Base-by-base conservation (phyloP, 108 stramenopile genomes). In the Hondaea fermentalgiana region DNA sequence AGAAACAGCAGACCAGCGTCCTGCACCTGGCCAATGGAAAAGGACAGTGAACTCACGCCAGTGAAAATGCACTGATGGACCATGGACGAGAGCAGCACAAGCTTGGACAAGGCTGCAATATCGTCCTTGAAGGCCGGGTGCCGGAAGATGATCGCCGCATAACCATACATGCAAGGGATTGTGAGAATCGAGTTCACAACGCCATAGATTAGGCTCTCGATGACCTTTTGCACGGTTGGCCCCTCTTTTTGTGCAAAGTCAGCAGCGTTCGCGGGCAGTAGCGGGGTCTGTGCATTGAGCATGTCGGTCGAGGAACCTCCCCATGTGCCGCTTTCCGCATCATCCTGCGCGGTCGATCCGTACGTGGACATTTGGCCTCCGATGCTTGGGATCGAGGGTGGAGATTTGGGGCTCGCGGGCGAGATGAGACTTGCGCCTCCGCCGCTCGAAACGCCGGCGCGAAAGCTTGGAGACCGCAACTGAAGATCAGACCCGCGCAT, bases 1-100 rank as follows among this genome's bases (percentile, higher is more conserved):
- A 99, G 91, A 90, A 99, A 99, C 87, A 99, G 98, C 51, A 99
- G 92, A 4, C 98, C 97, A 12, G 98, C 98, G 92, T 99, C 98
- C 92, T 98, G 98, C 0, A 98, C 98, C 88, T 96, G 95, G 17
- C 98, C 97, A 29, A 98, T 97, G 10, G 97, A 96, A 91, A 97
- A 99, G 21, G 96, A 96, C 23, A 99, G 91, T 3, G 94, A 91
- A 59, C 94, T 94, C 42, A 96, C 89, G 10, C 94, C 76, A 16
- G 95, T 95, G 91, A 99, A 99, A 28, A 95, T 94, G 8, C 96
- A 53, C 93, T 99, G 98, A 91, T 99, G 98, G 59, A 99, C 93
- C 87, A 96, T 93, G 43, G 95, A 95, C 53, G 95, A 95, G 35
- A 96, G 95, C 25, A 98, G 93, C 5, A 98, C 95, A 51, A 96